Evolutionary conservation across 805 yeast species (phyloP), one percentile per base, ranked within the genome.

Genomic region (Wickerhamomyces silvicola): DNA sequence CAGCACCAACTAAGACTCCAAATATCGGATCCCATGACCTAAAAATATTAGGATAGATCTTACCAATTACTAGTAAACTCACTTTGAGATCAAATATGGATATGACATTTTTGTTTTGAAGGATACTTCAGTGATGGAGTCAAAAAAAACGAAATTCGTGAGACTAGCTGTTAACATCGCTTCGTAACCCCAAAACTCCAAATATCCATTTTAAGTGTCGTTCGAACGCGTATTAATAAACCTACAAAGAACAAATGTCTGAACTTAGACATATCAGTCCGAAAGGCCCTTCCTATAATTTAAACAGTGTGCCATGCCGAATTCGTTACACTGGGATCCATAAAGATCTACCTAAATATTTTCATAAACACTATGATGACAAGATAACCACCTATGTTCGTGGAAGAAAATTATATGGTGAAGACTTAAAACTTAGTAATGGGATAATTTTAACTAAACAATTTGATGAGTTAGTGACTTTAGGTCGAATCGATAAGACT

Each of bases 11-110:
- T 0, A 64, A 50, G 3, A 81, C 46, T 3, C 81, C 88, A 40
- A 79, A 69, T 3, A 78, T 18, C 5, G 90, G 86, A 50, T 82
- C 94, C 8, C 70, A 51, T 40, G 64, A 59, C 46, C 80, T 68
- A 29, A 18, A 22, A 17, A n/a, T 16, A 17, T 13, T 19, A 14
- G 26, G 13, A 11, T 7, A 18, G 35, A 27, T 14, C n/a, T 35
- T 28, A 13, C 12, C 17, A 8, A 4, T 10, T 27, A 7, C 7
- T 13, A 3, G 4, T 22, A 22, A 11, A 11, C 53, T 13, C 17
- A 48, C 54, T 33, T 48, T 13, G 54, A 48, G n/a, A 48, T 48
- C 18, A 48, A 33, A 23, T 43, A 47, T 24, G 44, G 44, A 22
- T 41, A 38, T 19, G 38, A 33, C 19, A 33, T 37, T 35, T 28